These are phyloP conservation scores for Penicillium paradoxum DNA, from an alignment of 495 filamentous ascomycete species.

Conservation along the genomic window DNA sequence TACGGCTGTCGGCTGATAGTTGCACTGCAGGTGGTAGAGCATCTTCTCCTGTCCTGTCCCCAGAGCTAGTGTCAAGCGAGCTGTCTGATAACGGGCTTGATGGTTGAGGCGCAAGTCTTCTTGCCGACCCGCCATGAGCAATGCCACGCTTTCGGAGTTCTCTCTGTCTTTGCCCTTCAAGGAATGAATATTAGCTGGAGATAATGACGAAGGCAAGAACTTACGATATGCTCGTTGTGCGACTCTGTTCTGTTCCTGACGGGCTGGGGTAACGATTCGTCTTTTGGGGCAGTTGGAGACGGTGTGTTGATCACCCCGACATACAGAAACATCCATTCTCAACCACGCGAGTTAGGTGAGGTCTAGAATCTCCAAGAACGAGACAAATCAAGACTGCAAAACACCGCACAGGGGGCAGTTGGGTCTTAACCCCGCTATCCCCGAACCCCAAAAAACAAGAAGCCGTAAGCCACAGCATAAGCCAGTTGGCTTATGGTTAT, in stretches of 20 bases:
- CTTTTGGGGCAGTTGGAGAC: conserved; percentile 14
- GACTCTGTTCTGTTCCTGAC: conserved; percentile 37
- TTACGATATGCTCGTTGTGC: conserved; percentile 40
- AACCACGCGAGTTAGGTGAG: not conserved
- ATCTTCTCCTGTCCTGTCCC: not conserved
- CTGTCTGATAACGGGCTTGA: not conserved
- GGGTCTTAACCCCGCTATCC: not conserved
- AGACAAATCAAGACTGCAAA: not conserved
- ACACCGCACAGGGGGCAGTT: not conserved
- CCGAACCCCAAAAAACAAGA: not conserved
- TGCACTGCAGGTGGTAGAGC: not conserved
- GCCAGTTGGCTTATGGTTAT: conserved; percentile 19
- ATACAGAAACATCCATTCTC: not conserved
- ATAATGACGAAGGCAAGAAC: conserved; percentile 2
- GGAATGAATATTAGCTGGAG: not conserved
- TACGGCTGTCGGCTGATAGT: not conserved
- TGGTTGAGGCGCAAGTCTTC: conserved; percentile 5
- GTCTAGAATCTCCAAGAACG: not conserved
- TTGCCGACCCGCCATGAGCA: not conserved
- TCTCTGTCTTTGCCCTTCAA: conserved; percentile 12
- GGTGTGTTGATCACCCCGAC: not conserved
- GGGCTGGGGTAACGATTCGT: conserved; percentile 36
- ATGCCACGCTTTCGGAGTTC: conserved; percentile 9
- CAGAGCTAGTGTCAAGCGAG: not conserved
- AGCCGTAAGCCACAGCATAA: conserved; percentile 8